Percentiles rank a stretch among this genome's conserved stretches.
Evolutionary conservation across 1,139 yeast genomes (phyloP).

Genomic region (Candida mesenterica): DNA sequence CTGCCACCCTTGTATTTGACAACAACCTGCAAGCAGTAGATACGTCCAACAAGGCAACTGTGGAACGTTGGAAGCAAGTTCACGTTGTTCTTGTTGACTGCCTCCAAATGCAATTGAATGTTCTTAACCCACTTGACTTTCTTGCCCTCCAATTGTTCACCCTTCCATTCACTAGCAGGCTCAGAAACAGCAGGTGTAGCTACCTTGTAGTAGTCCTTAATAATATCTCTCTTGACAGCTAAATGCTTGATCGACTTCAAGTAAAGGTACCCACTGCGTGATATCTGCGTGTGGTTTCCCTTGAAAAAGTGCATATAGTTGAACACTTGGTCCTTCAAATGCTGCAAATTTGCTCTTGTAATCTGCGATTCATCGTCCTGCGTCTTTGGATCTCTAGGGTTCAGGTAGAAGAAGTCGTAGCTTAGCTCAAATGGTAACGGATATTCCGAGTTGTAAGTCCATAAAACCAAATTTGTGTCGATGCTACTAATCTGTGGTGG

Average conservation of each 20-base stretch:
- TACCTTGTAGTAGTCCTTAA: slow-evolving; percentile 37
- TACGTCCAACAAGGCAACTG: slow-evolving; percentile 43
- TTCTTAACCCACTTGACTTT: slow-evolving; percentile 30
- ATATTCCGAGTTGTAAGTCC: slow-evolving; percentile 44
- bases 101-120: slow-evolving; percentile 30
- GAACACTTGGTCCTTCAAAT: slow-evolving; percentile 34
- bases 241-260: slow-evolving; percentile 40
- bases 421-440: slow-evolving; percentile 42
- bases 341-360: slow-evolving; percentile 37
- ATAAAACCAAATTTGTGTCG: slow-evolving; percentile 39
- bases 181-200: slow-evolving; percentile 24
- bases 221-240: slow-evolving; percentile 42
- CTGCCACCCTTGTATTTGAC: slow-evolving; percentile 41
- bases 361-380: slow-evolving; percentile 30
- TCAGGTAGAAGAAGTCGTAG: slow-evolving; percentile 43
- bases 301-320: slow-evolving; percentile 36
- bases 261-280: slow-evolving; percentile 36
- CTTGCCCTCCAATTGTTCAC: slow-evolving; percentile 15
- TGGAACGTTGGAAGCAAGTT: slow-evolving; percentile 45
- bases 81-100: slow-evolving; percentile 38
- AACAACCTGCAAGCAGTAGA: slow-evolving; percentile 40
- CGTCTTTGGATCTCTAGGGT: slow-evolving; percentile 16
- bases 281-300: slow-evolving; percentile 31
- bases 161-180: slow-evolving; percentile 30
- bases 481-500: slow-evolving; percentile 36